Percentiles rank a stretch among this genome's conserved stretches.
Conservation (phyloP, 2,329 filamentous ascomycete genomes). For the Calonectria hongkongensis region DNA sequence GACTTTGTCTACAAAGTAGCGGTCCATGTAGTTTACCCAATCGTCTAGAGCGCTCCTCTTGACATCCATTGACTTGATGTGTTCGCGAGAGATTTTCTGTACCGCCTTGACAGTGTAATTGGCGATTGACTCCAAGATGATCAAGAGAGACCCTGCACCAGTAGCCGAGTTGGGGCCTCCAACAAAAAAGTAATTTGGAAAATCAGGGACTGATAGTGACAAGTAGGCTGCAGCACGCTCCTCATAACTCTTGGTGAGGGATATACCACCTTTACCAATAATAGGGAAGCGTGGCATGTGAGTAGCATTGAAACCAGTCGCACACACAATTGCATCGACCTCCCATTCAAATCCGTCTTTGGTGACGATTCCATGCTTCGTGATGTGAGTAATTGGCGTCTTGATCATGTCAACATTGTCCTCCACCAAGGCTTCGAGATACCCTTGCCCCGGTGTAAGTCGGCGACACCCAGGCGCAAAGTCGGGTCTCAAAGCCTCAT, state of each 20-base stretch:
- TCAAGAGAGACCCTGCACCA: background rate
- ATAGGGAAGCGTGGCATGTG: slow-evolving; percentile 16
- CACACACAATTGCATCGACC: slow-evolving; percentile 11
- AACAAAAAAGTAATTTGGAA: slow-evolving; percentile 16
- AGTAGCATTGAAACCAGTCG: background rate
- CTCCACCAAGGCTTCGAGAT: slow-evolving; percentile 12
- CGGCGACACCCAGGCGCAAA: slow-evolving; percentile 11
- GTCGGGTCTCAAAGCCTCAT: background rate
- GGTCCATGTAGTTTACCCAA: slow-evolving; percentile 4
- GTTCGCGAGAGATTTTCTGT: slow-evolving; percentile 1
- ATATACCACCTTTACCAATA: background rate
- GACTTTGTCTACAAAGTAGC: background rate
- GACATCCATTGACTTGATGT: slow-evolving; percentile 12
- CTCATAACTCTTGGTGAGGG: background rate
- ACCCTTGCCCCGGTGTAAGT: slow-evolving; percentile 5
- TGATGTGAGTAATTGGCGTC: background rate
- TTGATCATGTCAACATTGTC: slow-evolving; percentile 18
- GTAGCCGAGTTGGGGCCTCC: slow-evolving; percentile 6
- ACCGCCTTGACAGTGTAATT: slow-evolving; percentile 5
- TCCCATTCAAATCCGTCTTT: slow-evolving; percentile 1
- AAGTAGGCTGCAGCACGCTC: background rate
- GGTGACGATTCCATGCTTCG: background rate
- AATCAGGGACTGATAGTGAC: background rate
- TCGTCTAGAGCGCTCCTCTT: background rate
- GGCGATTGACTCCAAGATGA: slow-evolving; percentile 14